phyloP scores from a whole-genome alignment of 352 stramenopile species.

The Globisporangium cederbergense region DNA sequence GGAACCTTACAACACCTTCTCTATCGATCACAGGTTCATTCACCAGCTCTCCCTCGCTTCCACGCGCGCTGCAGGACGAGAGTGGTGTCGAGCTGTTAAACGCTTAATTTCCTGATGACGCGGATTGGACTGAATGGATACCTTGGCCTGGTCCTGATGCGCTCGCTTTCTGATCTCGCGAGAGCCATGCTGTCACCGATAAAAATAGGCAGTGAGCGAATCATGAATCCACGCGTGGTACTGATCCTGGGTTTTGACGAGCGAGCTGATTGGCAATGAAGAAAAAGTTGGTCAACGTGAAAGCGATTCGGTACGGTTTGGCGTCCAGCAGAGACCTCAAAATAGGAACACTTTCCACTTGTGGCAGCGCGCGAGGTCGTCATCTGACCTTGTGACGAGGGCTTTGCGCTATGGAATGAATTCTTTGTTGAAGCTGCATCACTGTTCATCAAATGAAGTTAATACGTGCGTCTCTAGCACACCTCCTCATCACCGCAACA shows the following conservation, averaged over 20 bases:
- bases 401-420: neutral
- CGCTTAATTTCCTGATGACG: neutral
- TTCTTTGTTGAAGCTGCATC: neutral
- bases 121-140: neutral
- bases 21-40: neutral
- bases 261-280: neutral
- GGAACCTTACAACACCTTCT: neutral
- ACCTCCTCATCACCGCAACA: neutral
- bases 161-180: conserved; percentile 1
- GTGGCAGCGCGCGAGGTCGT: neutral
- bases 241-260: neutral
- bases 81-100: neutral
- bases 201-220: neutral
- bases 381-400: neutral
- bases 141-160: neutral
- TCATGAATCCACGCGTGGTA: neutral
- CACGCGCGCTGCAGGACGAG: neutral
- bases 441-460: neutral
- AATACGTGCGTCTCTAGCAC: neutral
- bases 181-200: neutral
- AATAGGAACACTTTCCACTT: neutral
- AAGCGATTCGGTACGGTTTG: neutral
- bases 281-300: neutral
- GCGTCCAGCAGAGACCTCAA: neutral
- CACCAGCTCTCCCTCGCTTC: neutral